These are phyloP conservation scores for Mycena rebaudengoi DNA, from an alignment of 768 basidiomycete species.

Conservation along the genomic window DNA sequence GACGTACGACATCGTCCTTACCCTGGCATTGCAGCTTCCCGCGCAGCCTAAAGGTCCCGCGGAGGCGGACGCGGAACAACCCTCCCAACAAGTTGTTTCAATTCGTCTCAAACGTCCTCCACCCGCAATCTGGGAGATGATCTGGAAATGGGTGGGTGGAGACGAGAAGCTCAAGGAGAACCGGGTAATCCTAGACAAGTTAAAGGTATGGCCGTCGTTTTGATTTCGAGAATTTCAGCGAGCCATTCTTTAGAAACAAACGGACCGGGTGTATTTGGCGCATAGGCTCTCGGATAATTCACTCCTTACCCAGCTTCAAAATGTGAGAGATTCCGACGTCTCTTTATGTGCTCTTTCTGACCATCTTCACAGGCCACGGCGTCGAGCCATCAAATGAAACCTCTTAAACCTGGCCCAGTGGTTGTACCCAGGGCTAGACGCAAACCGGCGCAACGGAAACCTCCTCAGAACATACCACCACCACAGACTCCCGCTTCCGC, in stretches of 20 bases:
- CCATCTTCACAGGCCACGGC: slow-evolving; percentile 47
- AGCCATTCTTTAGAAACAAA: slow-evolving; percentile 43
- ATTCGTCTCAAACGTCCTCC: slow-evolving; percentile 61
- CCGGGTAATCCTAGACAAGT: slow-evolving; percentile 49
- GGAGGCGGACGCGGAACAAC: slow-evolving; percentile 11
- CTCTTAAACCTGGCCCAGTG: slow-evolving; percentile 59
- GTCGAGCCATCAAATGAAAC: slow-evolving; percentile 61
- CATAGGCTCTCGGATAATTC: slow-evolving; percentile 65
- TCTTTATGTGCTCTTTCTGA: not conserved
- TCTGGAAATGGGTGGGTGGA: slow-evolving; percentile 70
- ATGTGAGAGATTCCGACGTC: slow-evolving; percentile 49
- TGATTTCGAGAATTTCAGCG: not conserved
- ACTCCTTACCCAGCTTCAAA: slow-evolving; percentile 66
- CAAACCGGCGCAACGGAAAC: slow-evolving; percentile 38
- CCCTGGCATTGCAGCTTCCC: slow-evolving; percentile 55
- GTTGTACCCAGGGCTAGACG: slow-evolving; percentile 40
- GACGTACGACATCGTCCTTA: slow-evolving; percentile 48
- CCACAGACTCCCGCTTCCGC: slow-evolving; percentile 9
- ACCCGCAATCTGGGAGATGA: slow-evolving; percentile 61
- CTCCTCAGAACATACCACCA: slow-evolving; percentile 43
- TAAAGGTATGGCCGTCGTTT: slow-evolving; percentile 41
- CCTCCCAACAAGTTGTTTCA: slow-evolving; percentile 45
- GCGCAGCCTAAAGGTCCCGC: slow-evolving; percentile 17
- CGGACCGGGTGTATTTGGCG: slow-evolving; percentile 60
- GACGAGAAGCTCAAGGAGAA: slow-evolving; percentile 61